These are phyloP conservation scores for Euphorbia celastroides DNA, from an alignment of 441 rosid genomes.

Conservation along the genomic window DNA sequence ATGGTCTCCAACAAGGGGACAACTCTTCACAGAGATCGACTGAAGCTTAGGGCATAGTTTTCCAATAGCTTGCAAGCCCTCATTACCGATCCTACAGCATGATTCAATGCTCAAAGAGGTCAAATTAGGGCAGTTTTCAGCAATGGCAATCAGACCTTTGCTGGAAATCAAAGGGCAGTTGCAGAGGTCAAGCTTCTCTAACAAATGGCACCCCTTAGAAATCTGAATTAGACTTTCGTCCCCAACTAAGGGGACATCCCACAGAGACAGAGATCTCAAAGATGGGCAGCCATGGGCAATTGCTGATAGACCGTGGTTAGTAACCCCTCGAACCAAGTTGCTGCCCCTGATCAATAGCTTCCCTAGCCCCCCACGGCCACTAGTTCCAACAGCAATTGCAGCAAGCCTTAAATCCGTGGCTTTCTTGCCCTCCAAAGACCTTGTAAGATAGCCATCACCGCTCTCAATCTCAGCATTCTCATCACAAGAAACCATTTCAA, in stretches of 20 bases:
- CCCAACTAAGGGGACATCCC: constrained; percentile 65
- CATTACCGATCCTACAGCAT: constrained; percentile 69
- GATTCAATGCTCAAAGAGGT: constrained; percentile 57
- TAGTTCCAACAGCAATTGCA: constrained; percentile 77
- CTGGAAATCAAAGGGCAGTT: constrained; percentile 70
- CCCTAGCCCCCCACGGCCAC: constrained; percentile 71
- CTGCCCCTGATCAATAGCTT: constrained; percentile 81
- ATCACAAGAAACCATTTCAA: constrained; percentile 36
- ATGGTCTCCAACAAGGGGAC: constrained; percentile 89
- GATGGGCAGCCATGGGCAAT: constrained; percentile 81
- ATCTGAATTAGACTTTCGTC: constrained; percentile 65
- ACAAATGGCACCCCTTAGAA: constrained; percentile 57
- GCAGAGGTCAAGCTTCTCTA: constrained; percentile 84
- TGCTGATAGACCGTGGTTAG: constrained; percentile 58
- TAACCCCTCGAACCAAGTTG: constrained; percentile 51
- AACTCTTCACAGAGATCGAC: constrained; percentile 73
- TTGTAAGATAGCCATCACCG: constrained; percentile 58
- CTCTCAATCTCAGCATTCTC: constrained; percentile 26
- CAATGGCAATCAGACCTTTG: constrained; percentile 62
- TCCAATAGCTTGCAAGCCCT: constrained; percentile 73
- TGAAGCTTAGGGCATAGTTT: constrained; percentile 55
- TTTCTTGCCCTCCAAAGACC: constrained; percentile 81
- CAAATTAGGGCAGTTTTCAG: constrained; percentile 62
- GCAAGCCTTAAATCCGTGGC: constrained; percentile 85
- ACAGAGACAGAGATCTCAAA: constrained; percentile 66